Evolutionary conservation across 495 filamentous ascomycete species (phyloP), one percentile per base, ranked within the genome.

Genomic region (Tuber brumale): DNA sequence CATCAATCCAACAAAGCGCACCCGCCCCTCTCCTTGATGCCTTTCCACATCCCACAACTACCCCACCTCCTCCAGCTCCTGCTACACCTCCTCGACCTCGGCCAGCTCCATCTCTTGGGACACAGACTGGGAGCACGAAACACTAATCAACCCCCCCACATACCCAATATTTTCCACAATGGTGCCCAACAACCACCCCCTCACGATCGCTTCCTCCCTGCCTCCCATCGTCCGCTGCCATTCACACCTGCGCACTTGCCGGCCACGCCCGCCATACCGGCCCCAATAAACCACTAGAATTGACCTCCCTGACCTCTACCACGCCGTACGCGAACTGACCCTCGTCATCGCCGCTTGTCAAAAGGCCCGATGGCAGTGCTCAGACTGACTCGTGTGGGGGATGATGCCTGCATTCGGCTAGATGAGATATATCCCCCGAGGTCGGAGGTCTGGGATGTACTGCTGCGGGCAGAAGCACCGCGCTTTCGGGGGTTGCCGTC

Each of bases 351-450:
- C 91, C 0, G 94, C 89, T 9, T 91, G 90, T 8, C 89, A 92
- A 70, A 88, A 87, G 72, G 95, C 95, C 23, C 89, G 91, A 93
- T 91, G 14, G 92, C 89, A 1, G 85, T 97, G 3, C 85, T 97
- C 48, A 89, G 91, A 0, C 85, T 95, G 42, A 95, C 92, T 4
- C 84, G 85, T 61, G 81, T 85, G 16, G 75, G 70, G n/a, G 78
- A 82, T 18, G 69, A 69, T 82, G 86, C 76, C 82, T 84, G 51
- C 74, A 85, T 83, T 76, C 74, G 82, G 3, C 76, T 77, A n/a
- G n/a, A n/a, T n/a, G n/a, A n/a, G n/a, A n/a, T n/a, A n/a, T n/a
- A n/a, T n/a, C n/a, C n/a, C n/a, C n/a, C n/a, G n/a, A n/a, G n/a
- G n/a, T n/a, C n/a, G n/a, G n/a, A n/a, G n/a, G n/a, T n/a, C n/a